phyloP scores from a whole-genome alignment of 2,329 filamentous ascomycete species.

The Aspergillus sp. region DNA sequence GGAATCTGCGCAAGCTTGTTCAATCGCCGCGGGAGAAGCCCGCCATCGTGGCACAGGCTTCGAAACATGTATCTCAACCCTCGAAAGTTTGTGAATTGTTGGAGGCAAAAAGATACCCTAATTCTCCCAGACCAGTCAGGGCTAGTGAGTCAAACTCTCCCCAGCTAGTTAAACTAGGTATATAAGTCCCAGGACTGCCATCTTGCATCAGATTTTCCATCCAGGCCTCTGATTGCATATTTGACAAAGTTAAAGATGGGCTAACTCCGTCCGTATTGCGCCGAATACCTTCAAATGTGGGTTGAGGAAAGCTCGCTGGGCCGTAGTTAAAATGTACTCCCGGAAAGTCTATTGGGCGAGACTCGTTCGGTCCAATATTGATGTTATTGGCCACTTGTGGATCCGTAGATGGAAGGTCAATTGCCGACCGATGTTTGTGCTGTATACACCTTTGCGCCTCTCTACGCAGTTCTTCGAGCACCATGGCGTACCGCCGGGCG shows the following conservation, averaged over 20 bases:
- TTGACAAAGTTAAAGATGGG: neutral
- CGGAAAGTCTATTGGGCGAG: neutral
- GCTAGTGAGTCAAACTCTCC: slow-evolving; percentile 31
- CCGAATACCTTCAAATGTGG: neutral
- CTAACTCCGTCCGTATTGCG: neutral
- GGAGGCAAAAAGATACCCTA: slow-evolving; percentile 13
- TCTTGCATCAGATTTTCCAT: slow-evolving; percentile 11
- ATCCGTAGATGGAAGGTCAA: neutral
- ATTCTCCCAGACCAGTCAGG: slow-evolving; percentile 18
- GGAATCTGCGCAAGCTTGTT: no score
- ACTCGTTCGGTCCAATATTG: neutral
- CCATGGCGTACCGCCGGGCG: slow-evolving; percentile 43
- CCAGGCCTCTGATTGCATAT: slow-evolving; percentile 5
- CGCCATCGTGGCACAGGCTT: neutral
- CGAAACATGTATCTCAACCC: neutral
- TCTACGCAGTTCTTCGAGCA: slow-evolving; percentile 39
- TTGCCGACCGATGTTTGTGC: neutral
- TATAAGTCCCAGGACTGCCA: slow-evolving; percentile 16
- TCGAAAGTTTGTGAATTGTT: neutral
- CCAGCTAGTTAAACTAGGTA: slow-evolving; percentile 26
- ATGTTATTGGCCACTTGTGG: neutral
- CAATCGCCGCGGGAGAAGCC: no score
- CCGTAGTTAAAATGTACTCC: neutral
- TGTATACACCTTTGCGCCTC: slow-evolving; percentile 20
- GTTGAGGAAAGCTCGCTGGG: neutral